Evolutionary conservation across 805 yeast genomes (phyloP), one percentile per base, ranked within the genome.

Genomic region (Saccharomycopsis amapae): DNA sequence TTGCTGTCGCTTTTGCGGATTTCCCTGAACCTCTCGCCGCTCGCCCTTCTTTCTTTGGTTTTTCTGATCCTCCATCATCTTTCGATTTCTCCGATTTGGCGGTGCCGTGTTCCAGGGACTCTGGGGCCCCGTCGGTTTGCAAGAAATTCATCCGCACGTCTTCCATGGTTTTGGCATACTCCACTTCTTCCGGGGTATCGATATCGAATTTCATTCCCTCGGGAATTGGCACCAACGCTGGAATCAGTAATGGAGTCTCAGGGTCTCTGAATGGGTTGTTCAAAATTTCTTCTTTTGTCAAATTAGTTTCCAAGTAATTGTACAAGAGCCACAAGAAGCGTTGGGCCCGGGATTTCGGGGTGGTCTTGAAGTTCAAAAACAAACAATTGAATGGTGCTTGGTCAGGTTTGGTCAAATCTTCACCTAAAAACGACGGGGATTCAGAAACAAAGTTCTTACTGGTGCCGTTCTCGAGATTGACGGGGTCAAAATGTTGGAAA

Each of bases 241-340:
- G 80, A 3, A 73, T 65, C 35, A 52, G 48, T 7, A 69, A 59
- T 23, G 76, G 70, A 19, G 48, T 55, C 12, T 51, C 56, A 17
- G 51, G 55, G 17, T 38, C 32, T 4, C 73, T 73, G 59, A 80
- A 82, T n/a, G 89, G 89, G 54, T 81, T 81, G 4, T 51, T 44
- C 1, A 57, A 60, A 13, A 81, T 56, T 46, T 73, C 75, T 23
- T 71, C 78, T 1, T 69, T 65, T 1, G 72, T 60, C 51, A 85
- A 68, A 48, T 75, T 72, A 0, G 96, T 84, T 58, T 90, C 96
- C 52, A 84, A 65, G 56, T 82, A 85, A 1, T 85, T 74, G 66
- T 86, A 89, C 36, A 86, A 57, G 31, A 90, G 64, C 97, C 97
- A 90, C 49, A 90, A 62, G 52, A 90, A 79, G 32, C 93, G 70